Evolutionary conservation across 169 alveolate species (phyloP), one percentile per base, ranked within the genome.

Genomic region (Plasmodium blacklocki): DNA sequence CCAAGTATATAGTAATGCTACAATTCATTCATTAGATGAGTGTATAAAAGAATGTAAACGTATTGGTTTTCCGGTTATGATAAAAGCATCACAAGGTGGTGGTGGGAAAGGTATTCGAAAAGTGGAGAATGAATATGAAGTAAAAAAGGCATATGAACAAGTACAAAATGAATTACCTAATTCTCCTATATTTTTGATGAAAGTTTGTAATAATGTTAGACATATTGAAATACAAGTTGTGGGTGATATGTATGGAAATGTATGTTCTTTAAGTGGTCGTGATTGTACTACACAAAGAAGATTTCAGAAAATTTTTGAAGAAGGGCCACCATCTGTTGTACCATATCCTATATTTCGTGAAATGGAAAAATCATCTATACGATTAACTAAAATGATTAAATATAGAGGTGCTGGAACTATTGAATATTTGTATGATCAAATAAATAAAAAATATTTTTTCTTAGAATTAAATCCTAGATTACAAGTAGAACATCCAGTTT

Each of bases 31-130:
- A n/a, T 89, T 89, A 50, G 96, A 94, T 63, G 98, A 95, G 49
- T 96, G 97, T 78, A 92, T 88, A 39, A 94, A 88, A 59, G 95
- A 94, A 39, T 96, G 98, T 26, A 93, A 94, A 21, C 85, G 97
- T 60, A 97, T 98, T 50, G 99, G 99, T n/a, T 98, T 93, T 75
- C 99, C 99, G 12, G 96, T 97, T 74, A 97, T 98, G 98, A 95
- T 98, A 58, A 98, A 98, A 86, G 99, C 99, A 47, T 94, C 98
- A 8, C 98, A 97, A 87, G 99, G 99, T 14, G 99, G 99, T 15
- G 99, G 99, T 52, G 99, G 99, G 12, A 98, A 97, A 88, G 99
- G 99, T 21, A 97, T 97, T 91, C 93, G 99, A 54, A 90, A 88
- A 87, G 93, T 93, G 50, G 92, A 88, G 70, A 83, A 70, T 43